phyloP scores from a whole-genome alignment of 2,329 filamentous ascomycete genomes.

The Atkinsonella texensis region DNA sequence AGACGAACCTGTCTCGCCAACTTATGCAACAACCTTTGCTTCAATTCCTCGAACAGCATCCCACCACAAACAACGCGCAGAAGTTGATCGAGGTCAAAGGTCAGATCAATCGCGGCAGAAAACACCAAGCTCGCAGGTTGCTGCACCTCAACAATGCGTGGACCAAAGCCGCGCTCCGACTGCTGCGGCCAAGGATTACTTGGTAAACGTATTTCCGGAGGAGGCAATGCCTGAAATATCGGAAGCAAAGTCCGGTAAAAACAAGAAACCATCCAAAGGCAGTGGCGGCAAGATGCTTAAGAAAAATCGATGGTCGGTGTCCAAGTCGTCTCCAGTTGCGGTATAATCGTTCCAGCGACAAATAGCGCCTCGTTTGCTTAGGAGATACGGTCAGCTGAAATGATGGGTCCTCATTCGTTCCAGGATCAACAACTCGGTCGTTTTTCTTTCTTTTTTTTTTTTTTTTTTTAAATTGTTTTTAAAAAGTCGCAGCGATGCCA shows the following conservation, averaged over 20 bases:
- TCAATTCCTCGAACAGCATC: neutral
- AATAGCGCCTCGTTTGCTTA: neutral
- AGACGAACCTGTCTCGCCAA: neutral
- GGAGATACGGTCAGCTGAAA: too few relatives aligned
- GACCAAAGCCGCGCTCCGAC: constrained; percentile 7
- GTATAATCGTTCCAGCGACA: neutral
- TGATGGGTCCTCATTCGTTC: too few relatives aligned
- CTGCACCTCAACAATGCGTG: constrained; percentile 3
- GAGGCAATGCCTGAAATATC: constrained; percentile 10
- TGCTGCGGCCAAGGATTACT: constrained; percentile 5
- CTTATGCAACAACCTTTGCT: neutral
- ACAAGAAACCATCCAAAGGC: constrained; percentile 21
- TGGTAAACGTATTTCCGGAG: constrained; percentile 15
- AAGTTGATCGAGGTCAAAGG: neutral
- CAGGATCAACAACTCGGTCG: too few relatives aligned
- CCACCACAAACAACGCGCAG: neutral
- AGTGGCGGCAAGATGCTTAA: constrained; percentile 12
- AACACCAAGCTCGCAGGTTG: constrained; percentile 12
- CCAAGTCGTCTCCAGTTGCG: constrained; percentile 10
- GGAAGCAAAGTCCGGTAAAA: constrained; percentile 10
- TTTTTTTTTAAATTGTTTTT: too few relatives aligned
- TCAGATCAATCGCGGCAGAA: constrained; percentile 5
- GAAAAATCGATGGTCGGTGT: constrained; percentile 14
- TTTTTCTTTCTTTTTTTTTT: too few relatives aligned
- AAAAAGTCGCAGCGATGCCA: too few relatives aligned